Percentiles rank a stretch among this genome's conserved stretches.
Evolutionary conservation across 331 rosid genomes (phyloP).

Genomic region (Malus hybrid): DNA sequence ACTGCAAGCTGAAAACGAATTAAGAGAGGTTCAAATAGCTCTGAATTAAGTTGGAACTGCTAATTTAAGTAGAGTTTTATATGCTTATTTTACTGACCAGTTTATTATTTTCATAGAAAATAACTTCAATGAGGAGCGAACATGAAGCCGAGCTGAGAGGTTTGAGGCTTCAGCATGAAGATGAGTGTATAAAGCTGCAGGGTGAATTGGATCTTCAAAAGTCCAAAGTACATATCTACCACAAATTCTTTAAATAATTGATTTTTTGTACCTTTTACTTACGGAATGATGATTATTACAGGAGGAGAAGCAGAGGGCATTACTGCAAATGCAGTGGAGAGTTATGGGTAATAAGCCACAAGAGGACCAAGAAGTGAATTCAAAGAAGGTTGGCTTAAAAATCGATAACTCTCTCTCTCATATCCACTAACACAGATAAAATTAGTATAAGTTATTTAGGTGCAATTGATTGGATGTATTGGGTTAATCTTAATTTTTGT

Average conservation of each 20-base stretch:
- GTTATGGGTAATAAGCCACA: constrained; percentile 87
- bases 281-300: constrained; percentile 22
- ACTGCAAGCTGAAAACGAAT: constrained; percentile 63
- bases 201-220: constrained; percentile 86
- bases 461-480: background rate
- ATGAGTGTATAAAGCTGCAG: constrained; percentile 73
- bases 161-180: constrained; percentile 74
- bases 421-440: background rate
- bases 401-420: constrained; percentile 4
- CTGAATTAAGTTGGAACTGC: background rate
- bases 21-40: constrained; percentile 57
- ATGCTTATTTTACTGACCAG: background rate
- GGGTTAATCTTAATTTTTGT: background rate
- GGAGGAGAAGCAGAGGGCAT: constrained; percentile 96
- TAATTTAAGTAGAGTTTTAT: background rate
- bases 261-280: background rate
- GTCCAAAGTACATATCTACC: constrained; percentile 56
- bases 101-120: constrained; percentile 38
- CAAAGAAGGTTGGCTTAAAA: constrained; percentile 54
- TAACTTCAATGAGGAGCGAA: constrained; percentile 49
- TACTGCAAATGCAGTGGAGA: constrained; percentile 95
- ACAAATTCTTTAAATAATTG: constrained; percentile 8
- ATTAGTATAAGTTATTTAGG: background rate
- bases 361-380: constrained; percentile 83
- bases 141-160: constrained; percentile 76